Conservation (phyloP, 164 flowering plant genomes). For the Annona cherimola region DNA sequence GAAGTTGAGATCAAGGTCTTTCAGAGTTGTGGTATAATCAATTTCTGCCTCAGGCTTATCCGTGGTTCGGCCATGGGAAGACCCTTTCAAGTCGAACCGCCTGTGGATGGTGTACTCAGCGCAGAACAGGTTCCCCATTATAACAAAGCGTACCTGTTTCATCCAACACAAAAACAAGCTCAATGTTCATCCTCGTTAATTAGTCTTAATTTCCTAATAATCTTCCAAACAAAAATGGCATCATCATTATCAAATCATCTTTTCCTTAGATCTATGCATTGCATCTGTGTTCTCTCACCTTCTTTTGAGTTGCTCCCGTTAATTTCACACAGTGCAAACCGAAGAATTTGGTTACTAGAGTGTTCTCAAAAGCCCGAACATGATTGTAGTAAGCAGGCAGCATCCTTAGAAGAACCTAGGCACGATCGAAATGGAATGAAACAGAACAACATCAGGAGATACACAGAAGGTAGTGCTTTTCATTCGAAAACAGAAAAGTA, state of each 20-base stretch:
- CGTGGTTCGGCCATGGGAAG: conserved; percentile 57
- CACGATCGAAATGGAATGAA: conserved; percentile 36
- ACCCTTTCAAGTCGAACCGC: conserved; percentile 61
- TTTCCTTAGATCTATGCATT: not conserved
- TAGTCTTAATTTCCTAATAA: not conserved
- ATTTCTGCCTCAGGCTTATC: conserved; percentile 48
- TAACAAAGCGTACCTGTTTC: conserved; percentile 52
- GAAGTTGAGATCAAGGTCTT: conserved; percentile 61
- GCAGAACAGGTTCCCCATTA: conserved; percentile 67
- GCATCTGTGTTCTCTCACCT: conserved; percentile 32
- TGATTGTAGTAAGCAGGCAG: conserved; percentile 85
- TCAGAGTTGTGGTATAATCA: conserved; percentile 54
- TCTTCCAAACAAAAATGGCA: not conserved
- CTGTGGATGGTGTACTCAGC: conserved; percentile 44
- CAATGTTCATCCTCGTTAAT: not conserved
- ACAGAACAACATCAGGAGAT: not conserved
- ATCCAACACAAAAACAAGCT: conserved; percentile 2
- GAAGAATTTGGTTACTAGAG: conserved; percentile 74
- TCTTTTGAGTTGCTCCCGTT: conserved; percentile 70
- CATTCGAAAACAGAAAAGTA: not conserved
- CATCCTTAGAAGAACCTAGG: conserved; percentile 80
- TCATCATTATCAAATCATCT: not conserved
- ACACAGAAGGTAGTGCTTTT: not conserved
- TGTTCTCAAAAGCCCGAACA: conserved; percentile 74
- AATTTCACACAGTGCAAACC: conserved; percentile 90